A percentile compares a stretch with the other conserved stretches of the same genome.
Evolutionary conservation across 2,329 filamentous ascomycete genomes (phyloP).

Genomic region (Xylaria sp.): DNA sequence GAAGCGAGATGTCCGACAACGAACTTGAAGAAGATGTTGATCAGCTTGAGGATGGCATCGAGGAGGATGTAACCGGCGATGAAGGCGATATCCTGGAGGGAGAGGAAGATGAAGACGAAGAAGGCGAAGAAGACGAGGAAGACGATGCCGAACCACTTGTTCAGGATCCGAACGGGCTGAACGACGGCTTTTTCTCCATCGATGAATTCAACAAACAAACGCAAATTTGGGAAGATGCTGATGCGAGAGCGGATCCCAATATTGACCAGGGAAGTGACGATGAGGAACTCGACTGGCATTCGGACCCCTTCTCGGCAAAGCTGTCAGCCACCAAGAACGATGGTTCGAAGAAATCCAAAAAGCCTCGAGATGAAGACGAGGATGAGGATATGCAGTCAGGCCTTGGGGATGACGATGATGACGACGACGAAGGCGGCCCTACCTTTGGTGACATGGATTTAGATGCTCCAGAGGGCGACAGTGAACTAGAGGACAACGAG

Average conservation of each 20-base stretch:
- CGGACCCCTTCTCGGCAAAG: conserved; percentile 59
- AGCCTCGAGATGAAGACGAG: conserved; percentile 31
- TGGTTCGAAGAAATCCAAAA: conserved; percentile 33
- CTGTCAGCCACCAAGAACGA: conserved; percentile 23
- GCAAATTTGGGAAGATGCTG: conserved; percentile 81
- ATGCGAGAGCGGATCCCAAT: conserved; percentile 68
- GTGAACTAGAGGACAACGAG: conserved; percentile 63
- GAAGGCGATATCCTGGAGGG: conserved; percentile 41
- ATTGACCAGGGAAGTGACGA: conserved; percentile 74
- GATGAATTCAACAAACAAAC: conserved; percentile 95
- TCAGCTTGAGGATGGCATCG: conserved; percentile 21
- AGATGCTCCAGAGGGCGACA: conserved; percentile 64
- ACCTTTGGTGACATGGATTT: conserved; percentile 78
- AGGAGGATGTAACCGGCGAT: conserved; percentile 33
- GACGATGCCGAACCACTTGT: conserved; percentile 52
- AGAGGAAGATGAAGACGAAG: background rate
- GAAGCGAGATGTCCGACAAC: conserved; percentile 32
- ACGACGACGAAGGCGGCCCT: conserved; percentile 70
- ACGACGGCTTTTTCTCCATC: conserved; percentile 97
- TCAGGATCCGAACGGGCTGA: conserved; percentile 76
- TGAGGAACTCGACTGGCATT: conserved; percentile 82
- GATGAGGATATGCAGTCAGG: conserved; percentile 37
- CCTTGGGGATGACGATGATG: conserved; percentile 55
- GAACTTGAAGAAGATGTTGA: conserved; percentile 30
- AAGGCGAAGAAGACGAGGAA: conserved; percentile 35